phyloP scores from a whole-genome alignment of 2,329 filamentous ascomycete species.

The Cryphonectria radicalis region DNA sequence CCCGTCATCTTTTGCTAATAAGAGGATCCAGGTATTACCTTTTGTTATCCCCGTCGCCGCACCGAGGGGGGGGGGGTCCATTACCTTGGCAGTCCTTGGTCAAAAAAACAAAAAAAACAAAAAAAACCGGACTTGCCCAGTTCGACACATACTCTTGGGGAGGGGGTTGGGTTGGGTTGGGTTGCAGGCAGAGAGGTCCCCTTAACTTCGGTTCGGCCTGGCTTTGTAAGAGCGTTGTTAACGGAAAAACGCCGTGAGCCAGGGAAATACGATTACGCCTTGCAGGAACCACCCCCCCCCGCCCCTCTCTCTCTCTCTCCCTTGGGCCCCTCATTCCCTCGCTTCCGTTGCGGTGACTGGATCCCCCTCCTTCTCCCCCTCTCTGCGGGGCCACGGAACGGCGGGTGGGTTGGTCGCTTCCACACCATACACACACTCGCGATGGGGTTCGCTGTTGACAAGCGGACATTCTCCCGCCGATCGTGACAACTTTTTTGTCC shows the following conservation, averaged over 20 bases:
- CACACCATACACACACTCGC: not conserved
- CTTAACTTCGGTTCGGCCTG: conserved; percentile 7
- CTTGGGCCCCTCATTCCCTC: not conserved
- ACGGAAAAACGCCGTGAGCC: not conserved
- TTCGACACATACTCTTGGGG: not conserved
- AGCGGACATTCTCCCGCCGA: not conserved
- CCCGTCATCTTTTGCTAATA: not conserved
- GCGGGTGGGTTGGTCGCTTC: not conserved
- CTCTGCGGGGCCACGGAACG: not conserved
- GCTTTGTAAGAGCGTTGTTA: not conserved
- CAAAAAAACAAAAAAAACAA: not conserved
- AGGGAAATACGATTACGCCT: conserved; percentile 5
- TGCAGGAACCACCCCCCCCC: not conserved
- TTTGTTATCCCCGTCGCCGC: not conserved
- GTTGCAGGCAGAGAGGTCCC: not conserved
- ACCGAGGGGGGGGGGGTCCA: not conserved
- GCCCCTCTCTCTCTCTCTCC: too few species aligned
- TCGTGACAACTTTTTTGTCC: not conserved
- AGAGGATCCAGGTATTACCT: not conserved
- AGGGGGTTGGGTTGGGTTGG: not conserved
- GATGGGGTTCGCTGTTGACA: not conserved
- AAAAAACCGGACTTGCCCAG: not conserved
- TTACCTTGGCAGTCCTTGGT: not conserved
- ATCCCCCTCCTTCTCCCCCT: not conserved
- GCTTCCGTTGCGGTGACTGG: not conserved